Base-by-base conservation (phyloP, 495 filamentous ascomycete species). In the Penicillium paradoxum region DNA sequence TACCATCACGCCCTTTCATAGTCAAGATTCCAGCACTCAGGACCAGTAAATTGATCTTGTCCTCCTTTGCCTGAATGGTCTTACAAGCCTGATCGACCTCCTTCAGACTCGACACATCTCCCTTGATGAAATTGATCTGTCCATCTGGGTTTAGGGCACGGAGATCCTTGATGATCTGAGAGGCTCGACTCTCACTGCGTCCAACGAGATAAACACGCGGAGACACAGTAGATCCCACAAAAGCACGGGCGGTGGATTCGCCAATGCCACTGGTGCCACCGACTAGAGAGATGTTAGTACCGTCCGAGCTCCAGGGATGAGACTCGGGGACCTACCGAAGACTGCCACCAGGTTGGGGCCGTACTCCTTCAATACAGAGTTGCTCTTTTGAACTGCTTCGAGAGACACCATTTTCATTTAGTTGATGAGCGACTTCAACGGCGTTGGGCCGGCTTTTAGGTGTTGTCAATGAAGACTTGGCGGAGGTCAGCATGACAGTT, bases 221-320 rank as follows among this genome's bases (percentile, higher is more conserved):
- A 57, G 80, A 58, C 9, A 62, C 34, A 7, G 83, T 70, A 41
- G 79, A 53, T 27, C 75, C 67, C 4, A 78, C 77, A 45, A 88
- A 83, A 27, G 74, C 61, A 48, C 71, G 79, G 50, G 85, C 70
- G 6, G 82, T 82, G n/a, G 73, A 57, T 54, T 81, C 72, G 36
- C 81, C 83, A 49, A 89, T 81, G 32, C 83, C 86, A 30, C 75
- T 77, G 0, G 86, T 89, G 21, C 72, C 86, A 41, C 86, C 84
- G 14, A 83, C 82, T 77, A 47, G 17, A 49, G 21, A 8, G 34
- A 40, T 59, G n/a, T 51, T 50, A 51, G 15, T 10, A 24, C 11
- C 19, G 24, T 6, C 24, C 42, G 25, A 9, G 42, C n/a, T 32
- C 1, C 0, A 24, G 30, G 27, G 38, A 38, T 29, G n/a, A 30